Evolutionary conservation across 2,329 filamentous ascomycete species (phyloP).

Genomic region (Claviceps quebecensis): DNA sequence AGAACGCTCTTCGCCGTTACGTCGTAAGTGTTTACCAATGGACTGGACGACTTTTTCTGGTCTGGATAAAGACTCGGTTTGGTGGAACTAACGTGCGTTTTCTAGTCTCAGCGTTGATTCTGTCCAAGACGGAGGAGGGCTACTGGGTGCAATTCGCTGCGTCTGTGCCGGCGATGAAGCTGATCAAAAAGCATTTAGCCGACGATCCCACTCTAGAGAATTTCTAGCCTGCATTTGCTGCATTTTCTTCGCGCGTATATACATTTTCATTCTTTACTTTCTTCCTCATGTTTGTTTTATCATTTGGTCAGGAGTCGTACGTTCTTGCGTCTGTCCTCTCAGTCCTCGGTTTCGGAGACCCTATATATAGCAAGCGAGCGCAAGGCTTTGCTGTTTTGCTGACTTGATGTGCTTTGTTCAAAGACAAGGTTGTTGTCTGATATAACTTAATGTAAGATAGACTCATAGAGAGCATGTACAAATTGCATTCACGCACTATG

Average conservation of each 20-base stretch:
- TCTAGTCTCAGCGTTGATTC: background rate
- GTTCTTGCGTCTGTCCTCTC: no score
- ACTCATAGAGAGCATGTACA: no score
- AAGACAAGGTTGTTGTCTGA: no score
- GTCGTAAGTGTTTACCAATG: background rate
- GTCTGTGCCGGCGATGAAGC: background rate
- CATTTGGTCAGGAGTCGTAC: background rate
- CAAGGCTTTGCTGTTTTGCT: no score
- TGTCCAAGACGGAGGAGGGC: constrained; percentile 2
- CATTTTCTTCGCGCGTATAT: background rate
- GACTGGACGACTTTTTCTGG: no score
- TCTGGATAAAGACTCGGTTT: background rate
- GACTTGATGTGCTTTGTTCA: no score
- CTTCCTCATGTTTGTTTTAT: background rate
- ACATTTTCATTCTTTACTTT: background rate
- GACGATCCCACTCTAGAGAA: constrained; percentile 1
- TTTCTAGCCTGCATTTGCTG: background rate
- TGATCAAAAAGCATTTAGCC: background rate
- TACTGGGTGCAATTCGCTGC: constrained; percentile 1
- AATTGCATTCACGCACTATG: no score
- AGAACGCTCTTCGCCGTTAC: background rate
- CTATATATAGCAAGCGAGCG: no score
- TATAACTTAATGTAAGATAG: no score
- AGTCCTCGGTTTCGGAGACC: no score
- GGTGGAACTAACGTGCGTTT: background rate